Evolutionary conservation across 495 filamentous ascomycete species (phyloP).

Genomic region (Penicillium atrosanguineum): DNA sequence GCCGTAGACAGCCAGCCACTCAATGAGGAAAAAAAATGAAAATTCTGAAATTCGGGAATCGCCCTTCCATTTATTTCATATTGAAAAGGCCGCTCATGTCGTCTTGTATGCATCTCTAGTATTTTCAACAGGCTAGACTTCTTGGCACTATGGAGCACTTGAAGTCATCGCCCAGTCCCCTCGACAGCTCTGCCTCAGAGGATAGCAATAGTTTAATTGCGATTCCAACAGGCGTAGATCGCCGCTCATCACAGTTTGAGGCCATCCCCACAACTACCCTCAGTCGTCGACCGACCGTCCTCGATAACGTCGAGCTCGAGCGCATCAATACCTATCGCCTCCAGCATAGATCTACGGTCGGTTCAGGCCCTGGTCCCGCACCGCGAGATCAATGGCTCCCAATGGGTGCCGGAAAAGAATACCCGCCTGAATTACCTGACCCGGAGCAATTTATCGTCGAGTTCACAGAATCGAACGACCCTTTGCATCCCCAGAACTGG

Average conservation of each 20-base stretch:
- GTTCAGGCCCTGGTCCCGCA: slow-evolving; percentile 19
- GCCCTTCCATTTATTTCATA: not conserved
- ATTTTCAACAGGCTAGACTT: not conserved
- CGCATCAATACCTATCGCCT: slow-evolving; percentile 34
- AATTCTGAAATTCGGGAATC: not conserved
- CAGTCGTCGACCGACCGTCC: slow-evolving; percentile 24
- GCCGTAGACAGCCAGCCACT: slow-evolving; percentile 2
- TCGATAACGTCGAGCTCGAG: slow-evolving; percentile 28
- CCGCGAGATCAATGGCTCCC: slow-evolving; percentile 31
- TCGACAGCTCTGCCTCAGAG: not conserved
- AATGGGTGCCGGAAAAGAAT: slow-evolving; percentile 41
- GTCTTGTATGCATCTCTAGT: not conserved
- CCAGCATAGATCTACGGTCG: slow-evolving; percentile 35
- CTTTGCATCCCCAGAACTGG: slow-evolving; percentile 55
- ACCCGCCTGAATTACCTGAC: slow-evolving; percentile 44
- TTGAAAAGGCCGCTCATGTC: not conserved
- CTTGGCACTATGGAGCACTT: slow-evolving; percentile 9
- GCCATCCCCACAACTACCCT: slow-evolving; percentile 7
- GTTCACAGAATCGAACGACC: slow-evolving; percentile 51
- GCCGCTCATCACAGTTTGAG: slow-evolving; percentile 1
- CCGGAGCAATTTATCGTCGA: slow-evolving; percentile 52
- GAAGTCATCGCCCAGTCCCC: slow-evolving; percentile 1
- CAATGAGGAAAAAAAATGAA: not conserved
- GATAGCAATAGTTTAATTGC: slow-evolving; percentile 12
- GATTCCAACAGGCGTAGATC: not conserved